Conservation (phyloP, 1,139 yeast species). For the Diutina siamensis region DNA sequence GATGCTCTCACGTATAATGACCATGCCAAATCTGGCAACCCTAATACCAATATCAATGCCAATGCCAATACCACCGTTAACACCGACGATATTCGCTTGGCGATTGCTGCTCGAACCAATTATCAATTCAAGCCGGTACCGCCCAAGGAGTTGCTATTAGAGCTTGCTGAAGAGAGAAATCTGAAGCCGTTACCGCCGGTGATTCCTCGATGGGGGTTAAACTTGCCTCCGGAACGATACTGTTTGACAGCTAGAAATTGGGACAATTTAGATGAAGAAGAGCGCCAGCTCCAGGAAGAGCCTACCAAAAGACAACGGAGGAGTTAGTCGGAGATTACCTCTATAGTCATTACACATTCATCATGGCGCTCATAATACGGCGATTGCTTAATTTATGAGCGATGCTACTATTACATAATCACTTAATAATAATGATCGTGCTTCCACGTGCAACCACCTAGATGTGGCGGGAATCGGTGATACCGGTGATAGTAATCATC, state of each 20-base stretch:
- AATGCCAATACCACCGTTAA: constrained; percentile 41
- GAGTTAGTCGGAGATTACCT: neutral
- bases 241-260: constrained; percentile 80
- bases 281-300: neutral
- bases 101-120: constrained; percentile 86
- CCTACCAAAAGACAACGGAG: neutral
- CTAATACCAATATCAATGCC: constrained; percentile 21
- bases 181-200: constrained; percentile 86
- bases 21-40: constrained; percentile 32
- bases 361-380: no score
- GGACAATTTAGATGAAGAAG: constrained; percentile 27
- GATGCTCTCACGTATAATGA: constrained; percentile 87
- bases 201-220: constrained; percentile 82
- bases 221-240: constrained; percentile 95
- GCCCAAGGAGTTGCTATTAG: constrained; percentile 81
- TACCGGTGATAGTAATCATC: neutral
- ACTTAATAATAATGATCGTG: neutral
- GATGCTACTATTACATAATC: neutral
- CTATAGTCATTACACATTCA: no score
- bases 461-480: neutral
- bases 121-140: constrained; percentile 95
- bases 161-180: constrained; percentile 86
- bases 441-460: neutral
- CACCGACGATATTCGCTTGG: constrained; percentile 84
- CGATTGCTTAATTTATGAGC: neutral